phyloP scores from a whole-genome alignment of 495 filamentous ascomycete species.

The Lichina pygmaea region DNA sequence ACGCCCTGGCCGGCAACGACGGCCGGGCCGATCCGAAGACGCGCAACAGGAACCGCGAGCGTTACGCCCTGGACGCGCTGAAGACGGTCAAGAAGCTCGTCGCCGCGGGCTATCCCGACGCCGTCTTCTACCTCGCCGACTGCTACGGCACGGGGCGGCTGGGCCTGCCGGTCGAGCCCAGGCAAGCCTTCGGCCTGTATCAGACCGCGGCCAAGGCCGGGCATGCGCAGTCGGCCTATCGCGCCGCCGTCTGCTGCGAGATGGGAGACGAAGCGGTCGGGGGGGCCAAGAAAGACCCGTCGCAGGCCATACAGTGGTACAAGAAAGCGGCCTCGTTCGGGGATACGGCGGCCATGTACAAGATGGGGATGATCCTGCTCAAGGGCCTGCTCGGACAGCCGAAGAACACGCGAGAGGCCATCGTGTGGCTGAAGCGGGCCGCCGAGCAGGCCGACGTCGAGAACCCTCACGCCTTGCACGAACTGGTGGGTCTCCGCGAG shows the following conservation, averaged over 20 bases:
- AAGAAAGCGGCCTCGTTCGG: conserved; percentile 73
- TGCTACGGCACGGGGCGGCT: conserved; percentile 53
- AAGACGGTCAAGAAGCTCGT: conserved; percentile 77
- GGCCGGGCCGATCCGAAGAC: conserved; percentile 48
- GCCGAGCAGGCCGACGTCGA: conserved; percentile 68
- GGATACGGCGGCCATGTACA: conserved; percentile 89
- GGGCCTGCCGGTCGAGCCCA: conserved; percentile 48
- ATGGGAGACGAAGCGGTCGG: conserved; percentile 57
- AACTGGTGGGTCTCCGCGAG: conserved; percentile 21
- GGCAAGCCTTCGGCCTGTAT: conserved; percentile 78
- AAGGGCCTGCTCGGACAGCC: conserved; percentile 84
- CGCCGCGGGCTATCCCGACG: conserved; percentile 38
- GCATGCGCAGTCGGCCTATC: conserved; percentile 68
- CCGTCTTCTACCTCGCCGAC: conserved; percentile 86
- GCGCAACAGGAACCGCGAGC: conserved; percentile 51
- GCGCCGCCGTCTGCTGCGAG: conserved; percentile 91
- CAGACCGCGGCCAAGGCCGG: conserved; percentile 78
- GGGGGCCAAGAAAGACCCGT: conserved; percentile 66
- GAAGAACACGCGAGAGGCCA: conserved; percentile 58
- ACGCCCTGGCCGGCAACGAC: conserved; percentile 38
- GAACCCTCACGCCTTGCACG: conserved; percentile 88
- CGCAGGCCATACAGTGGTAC: conserved; percentile 96
- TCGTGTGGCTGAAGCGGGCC: conserved; percentile 78
- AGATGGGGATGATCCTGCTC: conserved; percentile 83
- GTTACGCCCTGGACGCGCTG: conserved; percentile 59